phyloP scores from a whole-genome alignment of 2,329 filamentous ascomycete species.

The Gyromitra esculenta region DNA sequence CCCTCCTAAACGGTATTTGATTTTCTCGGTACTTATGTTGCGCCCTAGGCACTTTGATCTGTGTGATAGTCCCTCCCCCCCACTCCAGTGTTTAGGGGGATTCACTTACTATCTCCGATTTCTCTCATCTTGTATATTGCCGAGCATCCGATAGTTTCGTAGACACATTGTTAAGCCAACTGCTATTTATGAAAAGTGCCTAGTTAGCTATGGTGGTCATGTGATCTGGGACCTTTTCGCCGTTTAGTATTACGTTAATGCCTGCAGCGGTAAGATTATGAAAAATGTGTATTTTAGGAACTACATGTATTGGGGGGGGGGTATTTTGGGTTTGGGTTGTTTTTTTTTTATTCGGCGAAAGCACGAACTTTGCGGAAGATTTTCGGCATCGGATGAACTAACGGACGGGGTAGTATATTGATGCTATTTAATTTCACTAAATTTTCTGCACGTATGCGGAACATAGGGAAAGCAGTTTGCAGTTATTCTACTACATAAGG shows the following conservation, averaged over 20 bases:
- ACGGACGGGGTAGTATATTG: not conserved
- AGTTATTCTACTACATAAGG: not conserved
- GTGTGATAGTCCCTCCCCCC: too few relatives aligned
- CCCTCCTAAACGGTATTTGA: not conserved
- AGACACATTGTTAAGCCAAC: conserved; percentile 17
- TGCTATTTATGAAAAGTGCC: not conserved
- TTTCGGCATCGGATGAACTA: conserved; percentile 24
- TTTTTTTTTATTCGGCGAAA: not conserved
- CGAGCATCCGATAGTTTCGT: not conserved
- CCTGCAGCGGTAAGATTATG: not conserved
- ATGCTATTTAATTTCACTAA: conserved; percentile 1
- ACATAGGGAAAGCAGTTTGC: not conserved
- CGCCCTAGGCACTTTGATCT: not conserved
- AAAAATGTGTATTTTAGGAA: too few relatives aligned
- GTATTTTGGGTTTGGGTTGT: too few relatives aligned
- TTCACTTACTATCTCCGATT: not conserved
- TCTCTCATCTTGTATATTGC: conserved; percentile 2
- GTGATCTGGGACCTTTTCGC: not conserved
- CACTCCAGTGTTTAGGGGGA: not conserved
- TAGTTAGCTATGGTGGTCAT: not conserved
- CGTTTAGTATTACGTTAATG: not conserved
- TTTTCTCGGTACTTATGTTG: conserved; percentile 10
- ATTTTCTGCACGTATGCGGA: not conserved
- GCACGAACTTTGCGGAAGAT: not conserved
- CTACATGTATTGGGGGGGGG: too few relatives aligned